phyloP scores from a whole-genome alignment of 176 grass and related monocot genomes.

The Tuctoria greenei region DNA sequence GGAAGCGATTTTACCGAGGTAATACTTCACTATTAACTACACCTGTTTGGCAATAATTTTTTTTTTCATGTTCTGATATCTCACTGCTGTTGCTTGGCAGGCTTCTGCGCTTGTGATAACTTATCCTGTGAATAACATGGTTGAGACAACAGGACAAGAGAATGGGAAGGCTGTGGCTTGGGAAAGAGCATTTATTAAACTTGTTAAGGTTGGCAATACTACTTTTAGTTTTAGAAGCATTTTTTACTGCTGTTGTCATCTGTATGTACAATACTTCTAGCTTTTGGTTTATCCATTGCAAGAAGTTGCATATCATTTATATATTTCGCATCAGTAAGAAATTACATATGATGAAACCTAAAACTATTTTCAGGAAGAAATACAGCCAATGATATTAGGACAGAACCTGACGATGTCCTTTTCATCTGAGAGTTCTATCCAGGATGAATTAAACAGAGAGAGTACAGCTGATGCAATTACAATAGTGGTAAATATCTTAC shows the following conservation, averaged over 20 bases:
- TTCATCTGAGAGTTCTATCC: slow-evolving; percentile 95
- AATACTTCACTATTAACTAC: slow-evolving; percentile 27
- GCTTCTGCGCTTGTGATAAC: slow-evolving; percentile 88
- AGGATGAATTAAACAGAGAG: slow-evolving; percentile 90
- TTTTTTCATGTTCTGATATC: slow-evolving; percentile 10
- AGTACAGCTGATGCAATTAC: slow-evolving; percentile 92
- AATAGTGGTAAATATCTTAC: slow-evolving; percentile 65
- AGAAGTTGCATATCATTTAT: slow-evolving; percentile 18
- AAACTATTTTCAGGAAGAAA: slow-evolving; percentile 62
- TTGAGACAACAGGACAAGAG: slow-evolving; percentile 66
- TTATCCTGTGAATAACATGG: slow-evolving; percentile 96
- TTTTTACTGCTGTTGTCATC: slow-evolving; percentile 15
- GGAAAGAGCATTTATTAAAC: slow-evolving; percentile 87
- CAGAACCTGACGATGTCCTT: slow-evolving; percentile 87
- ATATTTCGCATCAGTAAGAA: slow-evolving; percentile 23
- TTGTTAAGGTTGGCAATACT: slow-evolving; percentile 66
- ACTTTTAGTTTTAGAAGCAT: too few species aligned
- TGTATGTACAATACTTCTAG: slow-evolving; percentile 31
- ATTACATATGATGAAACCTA: slow-evolving; percentile 14
- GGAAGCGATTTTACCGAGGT: slow-evolving; percentile 90
- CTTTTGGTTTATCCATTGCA: slow-evolving; percentile 21
- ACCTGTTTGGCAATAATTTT: slow-evolving; percentile 4
- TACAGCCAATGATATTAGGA: slow-evolving; percentile 74
- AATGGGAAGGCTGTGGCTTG: slow-evolving; percentile 82
- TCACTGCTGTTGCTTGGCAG: slow-evolving; percentile 43